Evolutionary conservation across 176 grass and related monocot genomes (phyloP), one percentile per base, ranked within the genome.

Genomic region (Puya raimondii): DNA sequence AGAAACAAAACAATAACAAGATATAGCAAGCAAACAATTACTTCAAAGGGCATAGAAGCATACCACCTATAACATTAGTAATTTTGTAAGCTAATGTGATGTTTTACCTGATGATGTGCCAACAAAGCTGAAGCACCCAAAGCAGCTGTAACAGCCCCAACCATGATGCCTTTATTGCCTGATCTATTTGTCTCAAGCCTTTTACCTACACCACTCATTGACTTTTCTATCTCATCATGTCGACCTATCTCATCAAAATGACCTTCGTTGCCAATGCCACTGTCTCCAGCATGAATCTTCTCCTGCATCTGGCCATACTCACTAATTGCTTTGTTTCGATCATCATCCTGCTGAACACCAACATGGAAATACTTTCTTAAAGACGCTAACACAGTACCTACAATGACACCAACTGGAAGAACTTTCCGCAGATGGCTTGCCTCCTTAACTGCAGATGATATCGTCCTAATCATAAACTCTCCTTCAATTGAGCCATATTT

Each of bases 81-180:
- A 65, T 64, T 72, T 26, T 14, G 42, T 47, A 29, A 42, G 54
- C 15, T 61, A 70, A 71, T 25, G 72, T 17, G 67, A 69, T 79
- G 25, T 70, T 52, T 83, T 79, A 96, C 93, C 83, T 90, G 83
- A 79, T 88, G 85, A 56, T 75, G 81, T 81, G 82, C 74, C 76
- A 96, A 81, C 21, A 96, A 85, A 78, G 86, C 86, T 4, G 93
- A 90, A 63, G 93, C 89, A 87, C 93, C 84, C 61, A 96, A 50
- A 11, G 89, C 89, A 78, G 93, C 89, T n/a, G 89, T 92, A 68
- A 96, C 84, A 81, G 93, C 84, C 70, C 93, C 89, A 70, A 92
- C 81, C 88, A 96, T 87, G 67, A 92, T 83, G 64, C 74, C 81
- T 68, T 89, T 53, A 69, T 49, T 18, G 53, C 47, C 68, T 71